These are phyloP conservation scores for Neonectria punicea DNA, from an alignment of 2,329 filamentous ascomycete genomes.

Conservation along the genomic window DNA sequence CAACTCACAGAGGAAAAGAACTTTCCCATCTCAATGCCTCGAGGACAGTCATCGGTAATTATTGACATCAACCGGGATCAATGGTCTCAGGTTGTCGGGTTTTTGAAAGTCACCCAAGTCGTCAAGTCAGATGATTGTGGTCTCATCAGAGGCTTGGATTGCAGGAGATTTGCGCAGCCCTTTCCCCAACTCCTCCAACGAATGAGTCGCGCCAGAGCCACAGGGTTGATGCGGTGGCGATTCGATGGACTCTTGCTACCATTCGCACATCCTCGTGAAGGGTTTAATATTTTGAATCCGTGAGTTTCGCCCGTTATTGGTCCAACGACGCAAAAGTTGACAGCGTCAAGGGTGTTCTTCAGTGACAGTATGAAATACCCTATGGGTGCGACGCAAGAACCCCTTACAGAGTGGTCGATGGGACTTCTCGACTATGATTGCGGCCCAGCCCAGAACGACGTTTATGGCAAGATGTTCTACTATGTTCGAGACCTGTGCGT, in stretches of 20 bases:
- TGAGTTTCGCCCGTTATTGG: conserved; percentile 18
- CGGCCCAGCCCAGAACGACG: conserved; percentile 35
- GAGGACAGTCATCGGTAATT: conserved; percentile 1
- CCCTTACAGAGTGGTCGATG: conserved; percentile 44
- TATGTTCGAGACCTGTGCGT: conserved; percentile 37
- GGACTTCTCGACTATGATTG: conserved; percentile 33
- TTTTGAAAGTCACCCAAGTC: not conserved
- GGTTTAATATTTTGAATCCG: conserved; percentile 35
- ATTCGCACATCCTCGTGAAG: conserved; percentile 32
- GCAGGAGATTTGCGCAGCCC: conserved; percentile 14
- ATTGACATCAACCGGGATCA: conserved; percentile 16
- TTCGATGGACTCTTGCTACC: conserved; percentile 39
- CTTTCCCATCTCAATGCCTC: conserved; percentile 6
- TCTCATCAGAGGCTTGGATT: conserved; percentile 22
- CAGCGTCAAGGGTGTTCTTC: conserved; percentile 31
- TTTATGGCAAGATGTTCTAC: conserved; percentile 45
- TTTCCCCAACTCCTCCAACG: conserved; percentile 1
- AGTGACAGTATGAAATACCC: not conserved
- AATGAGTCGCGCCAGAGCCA: conserved; percentile 33
- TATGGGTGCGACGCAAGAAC: conserved; percentile 30
- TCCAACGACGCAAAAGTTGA: not conserved
- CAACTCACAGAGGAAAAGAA: not conserved
- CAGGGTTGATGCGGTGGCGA: conserved; percentile 34
- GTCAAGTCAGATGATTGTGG: not conserved
- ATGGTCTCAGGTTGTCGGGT: conserved; percentile 17